These are phyloP conservation scores for Cryptococcus floricola DNA, from an alignment of 1,284 basidiomycete species.

Conservation along the genomic window DNA sequence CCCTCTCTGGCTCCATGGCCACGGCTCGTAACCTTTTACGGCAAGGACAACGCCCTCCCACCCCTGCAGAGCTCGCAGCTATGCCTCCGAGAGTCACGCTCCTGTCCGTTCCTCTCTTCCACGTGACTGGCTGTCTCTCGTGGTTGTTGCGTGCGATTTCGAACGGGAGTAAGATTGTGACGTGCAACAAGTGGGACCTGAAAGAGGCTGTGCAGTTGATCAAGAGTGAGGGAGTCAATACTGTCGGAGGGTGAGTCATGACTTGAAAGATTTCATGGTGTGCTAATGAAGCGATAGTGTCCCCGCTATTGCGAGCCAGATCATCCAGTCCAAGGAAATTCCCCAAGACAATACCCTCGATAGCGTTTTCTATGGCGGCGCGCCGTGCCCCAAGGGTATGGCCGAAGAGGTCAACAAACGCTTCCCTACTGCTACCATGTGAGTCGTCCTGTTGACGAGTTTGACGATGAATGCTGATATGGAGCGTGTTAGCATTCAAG, in stretches of 20 bases:
- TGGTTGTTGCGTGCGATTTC: slow-evolving; percentile 40
- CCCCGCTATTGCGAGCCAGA: slow-evolving; percentile 35
- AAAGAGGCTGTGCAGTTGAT: slow-evolving; percentile 32
- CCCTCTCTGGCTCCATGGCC: slow-evolving; percentile 28
- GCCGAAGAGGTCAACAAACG: slow-evolving; percentile 29
- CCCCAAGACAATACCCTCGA: slow-evolving; percentile 27
- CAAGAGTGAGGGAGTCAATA: slow-evolving; percentile 26
- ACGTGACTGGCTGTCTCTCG: slow-evolving; percentile 43
- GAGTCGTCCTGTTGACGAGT: neutral
- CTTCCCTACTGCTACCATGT: slow-evolving; percentile 35
- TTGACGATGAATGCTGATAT: slow-evolving; percentile 2
- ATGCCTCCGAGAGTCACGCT: slow-evolving; percentile 30
- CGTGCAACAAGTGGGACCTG: slow-evolving; percentile 35
- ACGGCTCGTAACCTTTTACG: slow-evolving; percentile 34
- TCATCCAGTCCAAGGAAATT: slow-evolving; percentile 33
- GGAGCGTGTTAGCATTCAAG: slow-evolving; percentile 26
- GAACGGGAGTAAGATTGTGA: slow-evolving; percentile 37
- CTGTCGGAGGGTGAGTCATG: slow-evolving; percentile 39
- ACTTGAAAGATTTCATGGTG: neutral
- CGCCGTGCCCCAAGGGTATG: slow-evolving; percentile 36
- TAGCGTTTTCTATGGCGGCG: slow-evolving; percentile 43
- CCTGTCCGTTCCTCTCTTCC: slow-evolving; percentile 44
- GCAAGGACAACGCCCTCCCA: slow-evolving; percentile 27
- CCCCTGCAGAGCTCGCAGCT: slow-evolving; percentile 14
- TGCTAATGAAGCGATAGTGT: slow-evolving; percentile 24